Percentiles rank a stretch among this genome's conserved stretches.
Conservation (phyloP, 768 basidiomycete genomes). For the Pleurotus salmoneostramineus region DNA sequence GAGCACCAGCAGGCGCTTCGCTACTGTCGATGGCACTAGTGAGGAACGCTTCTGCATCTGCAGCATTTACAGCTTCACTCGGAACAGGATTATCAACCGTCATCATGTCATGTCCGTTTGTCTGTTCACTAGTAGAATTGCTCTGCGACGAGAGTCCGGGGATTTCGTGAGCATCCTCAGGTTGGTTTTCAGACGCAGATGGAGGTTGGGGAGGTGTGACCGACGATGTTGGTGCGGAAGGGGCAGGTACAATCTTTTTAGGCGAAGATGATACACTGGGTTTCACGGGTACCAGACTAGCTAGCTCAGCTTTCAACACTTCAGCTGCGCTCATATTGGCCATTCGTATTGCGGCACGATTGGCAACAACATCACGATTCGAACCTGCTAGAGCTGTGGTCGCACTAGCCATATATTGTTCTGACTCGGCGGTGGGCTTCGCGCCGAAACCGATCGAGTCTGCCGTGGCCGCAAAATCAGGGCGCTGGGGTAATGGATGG, state of each 20-base stretch:
- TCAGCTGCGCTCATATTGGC: slow-evolving; percentile 98
- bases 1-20: slow-evolving; percentile 19
- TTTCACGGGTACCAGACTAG: slow-evolving; percentile 49
- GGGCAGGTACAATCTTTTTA: slow-evolving; percentile 25
- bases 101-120: slow-evolving; percentile 5
- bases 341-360: slow-evolving; percentile 86
- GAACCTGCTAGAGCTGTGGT: slow-evolving; percentile 76
- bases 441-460: slow-evolving; percentile 78
- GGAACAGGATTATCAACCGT: slow-evolving; percentile 11
- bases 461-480: slow-evolving; percentile 71
- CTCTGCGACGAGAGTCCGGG: background rate
- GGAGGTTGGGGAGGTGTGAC: background rate
- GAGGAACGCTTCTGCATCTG: slow-evolving; percentile 16
- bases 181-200: background rate
- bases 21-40: background rate
- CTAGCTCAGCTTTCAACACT: slow-evolving; percentile 85
- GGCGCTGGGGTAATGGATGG: slow-evolving; percentile 64
- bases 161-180: background rate
- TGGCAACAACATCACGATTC: slow-evolving; percentile 89
- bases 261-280: slow-evolving; percentile 33
- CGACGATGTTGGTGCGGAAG: slow-evolving; percentile 9
- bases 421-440: slow-evolving; percentile 52
- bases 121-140: background rate
- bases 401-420: slow-evolving; percentile 54
- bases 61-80: slow-evolving; percentile 25